A percentile compares a stretch with the other conserved stretches of the same genome.
Conservation (phyloP, 345 rosid genomes). For the Mangifera indica region DNA sequence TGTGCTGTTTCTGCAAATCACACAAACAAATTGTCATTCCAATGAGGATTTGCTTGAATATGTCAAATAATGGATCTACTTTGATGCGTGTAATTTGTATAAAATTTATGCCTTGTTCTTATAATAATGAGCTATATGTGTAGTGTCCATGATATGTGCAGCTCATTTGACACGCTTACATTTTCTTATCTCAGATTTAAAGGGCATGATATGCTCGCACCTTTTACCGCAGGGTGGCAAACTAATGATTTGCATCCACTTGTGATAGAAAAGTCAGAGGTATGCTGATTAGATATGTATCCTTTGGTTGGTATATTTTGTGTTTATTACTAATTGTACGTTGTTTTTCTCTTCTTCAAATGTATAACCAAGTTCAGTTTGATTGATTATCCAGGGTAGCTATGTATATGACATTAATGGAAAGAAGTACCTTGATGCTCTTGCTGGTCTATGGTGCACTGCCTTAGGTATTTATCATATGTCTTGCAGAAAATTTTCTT, state of each 20-base stretch:
- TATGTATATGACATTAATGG: conserved; percentile 78
- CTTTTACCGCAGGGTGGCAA: conserved; percentile 99
- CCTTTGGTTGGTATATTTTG: too few species aligned
- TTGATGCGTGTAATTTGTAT: too few species aligned
- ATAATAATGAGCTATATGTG: too few species aligned
- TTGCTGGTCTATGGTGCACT: conserved; percentile 96
- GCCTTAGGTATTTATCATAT: conserved; percentile 60
- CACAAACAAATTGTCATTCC: too few species aligned
- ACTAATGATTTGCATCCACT: conserved; percentile 71
- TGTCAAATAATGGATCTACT: too few species aligned
- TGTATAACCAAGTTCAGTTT: conserved; percentile 12
- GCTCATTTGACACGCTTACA: not conserved
- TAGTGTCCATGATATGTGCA: too few species aligned
- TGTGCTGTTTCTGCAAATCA: conserved; percentile 2
- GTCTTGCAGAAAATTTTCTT: not conserved
- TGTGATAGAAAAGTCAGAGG: conserved; percentile 85
- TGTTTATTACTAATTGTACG: not conserved
- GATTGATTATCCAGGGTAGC: conserved; percentile 55
- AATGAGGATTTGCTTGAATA: too few species aligned
- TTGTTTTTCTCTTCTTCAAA: not conserved
- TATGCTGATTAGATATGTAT: conserved; percentile 15
- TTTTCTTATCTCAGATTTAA: conserved; percentile 56
- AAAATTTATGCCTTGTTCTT: too few species aligned
- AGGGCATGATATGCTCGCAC: conserved; percentile 97
- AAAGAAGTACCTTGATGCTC: conserved; percentile 89